A percentile compares a stretch with the other conserved stretches of the same genome.
These are phyloP conservation scores for Colletotrichum filicis DNA, from an alignment of 2,329 filamentous ascomycete species.

Conservation along the genomic window DNA sequence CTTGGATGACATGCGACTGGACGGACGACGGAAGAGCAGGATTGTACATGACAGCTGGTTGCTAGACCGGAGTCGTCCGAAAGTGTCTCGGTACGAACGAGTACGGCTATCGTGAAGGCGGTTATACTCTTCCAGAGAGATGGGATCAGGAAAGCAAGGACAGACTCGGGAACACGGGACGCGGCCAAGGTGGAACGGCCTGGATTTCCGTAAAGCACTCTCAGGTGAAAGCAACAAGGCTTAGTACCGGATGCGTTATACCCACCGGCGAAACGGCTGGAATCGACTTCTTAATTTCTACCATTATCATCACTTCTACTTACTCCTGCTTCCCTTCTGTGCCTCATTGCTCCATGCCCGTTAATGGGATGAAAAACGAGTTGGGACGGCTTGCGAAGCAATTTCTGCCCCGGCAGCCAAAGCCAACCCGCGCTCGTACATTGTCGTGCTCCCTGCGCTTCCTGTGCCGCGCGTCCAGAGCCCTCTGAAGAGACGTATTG, in stretches of 20 bases:
- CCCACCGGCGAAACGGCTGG: not conserved
- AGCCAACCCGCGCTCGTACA: not conserved
- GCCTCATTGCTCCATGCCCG: not conserved
- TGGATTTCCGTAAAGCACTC: not conserved
- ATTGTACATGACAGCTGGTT: slow-evolving; percentile 12
- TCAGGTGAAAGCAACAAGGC: not conserved
- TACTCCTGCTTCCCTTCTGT: not conserved
- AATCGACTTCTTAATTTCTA: not conserved
- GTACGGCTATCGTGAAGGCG: not conserved
- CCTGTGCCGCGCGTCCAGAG: not conserved
- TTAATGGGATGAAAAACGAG: not conserved
- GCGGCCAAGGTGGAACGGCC: not conserved
- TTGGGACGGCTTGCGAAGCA: not conserved
- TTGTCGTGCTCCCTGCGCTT: not conserved
- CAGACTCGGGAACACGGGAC: not conserved
- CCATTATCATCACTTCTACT: not conserved
- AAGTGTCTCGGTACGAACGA: slow-evolving; percentile 3
- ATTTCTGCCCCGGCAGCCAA: not conserved
- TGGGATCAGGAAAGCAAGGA: not conserved
- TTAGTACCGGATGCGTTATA: not conserved
- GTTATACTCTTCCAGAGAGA: slow-evolving; percentile 25
- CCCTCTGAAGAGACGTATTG: not conserved
- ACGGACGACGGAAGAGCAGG: slow-evolving; percentile 10
- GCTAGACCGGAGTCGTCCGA: not conserved
- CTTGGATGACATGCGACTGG: slow-evolving; percentile 2